Evolutionary conservation across 2,329 filamentous ascomycete genomes (phyloP).

Genomic region (Epicoccum sorghinum): DNA sequence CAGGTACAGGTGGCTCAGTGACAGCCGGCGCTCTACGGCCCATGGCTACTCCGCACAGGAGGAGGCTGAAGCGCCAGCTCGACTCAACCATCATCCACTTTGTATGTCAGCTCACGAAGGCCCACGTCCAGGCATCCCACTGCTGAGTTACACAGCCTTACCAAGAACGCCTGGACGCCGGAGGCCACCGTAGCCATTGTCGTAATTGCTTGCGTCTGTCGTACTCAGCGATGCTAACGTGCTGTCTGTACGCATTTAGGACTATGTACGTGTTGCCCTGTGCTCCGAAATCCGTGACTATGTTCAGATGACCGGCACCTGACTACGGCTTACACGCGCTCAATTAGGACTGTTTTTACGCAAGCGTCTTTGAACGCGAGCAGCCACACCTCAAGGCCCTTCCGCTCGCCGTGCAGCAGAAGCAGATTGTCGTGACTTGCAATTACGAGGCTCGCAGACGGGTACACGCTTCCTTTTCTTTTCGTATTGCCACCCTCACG

Average conservation of each 20-base stretch:
- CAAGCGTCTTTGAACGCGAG: conserved; percentile 84
- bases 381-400: conserved; percentile 73
- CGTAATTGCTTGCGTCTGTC: conserved; percentile 21
- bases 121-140: conserved; percentile 20
- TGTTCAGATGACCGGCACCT: conserved; percentile 9
- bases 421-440: conserved; percentile 72
- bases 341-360: conserved; percentile 93
- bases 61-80: conserved; percentile 35
- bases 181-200: conserved; percentile 18
- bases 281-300: conserved; percentile 12
- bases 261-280: conserved; percentile 33
- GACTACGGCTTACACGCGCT: conserved; percentile 23
- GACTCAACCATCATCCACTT: conserved; percentile 78
- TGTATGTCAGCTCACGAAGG: conserved; percentile 53
- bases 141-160: conserved; percentile 26
- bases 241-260: conserved; percentile 28
- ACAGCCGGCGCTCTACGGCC: background rate
- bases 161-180: conserved; percentile 15
- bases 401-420: conserved; percentile 87
- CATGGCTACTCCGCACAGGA: conserved; percentile 13
- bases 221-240: conserved; percentile 31
- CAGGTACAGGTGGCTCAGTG: background rate
- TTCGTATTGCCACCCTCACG: background rate
- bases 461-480: conserved; percentile 38
- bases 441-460: conserved; percentile 86